phyloP scores from a whole-genome alignment of 768 basidiomycete species.

The Peribolospora kevripleyi region DNA sequence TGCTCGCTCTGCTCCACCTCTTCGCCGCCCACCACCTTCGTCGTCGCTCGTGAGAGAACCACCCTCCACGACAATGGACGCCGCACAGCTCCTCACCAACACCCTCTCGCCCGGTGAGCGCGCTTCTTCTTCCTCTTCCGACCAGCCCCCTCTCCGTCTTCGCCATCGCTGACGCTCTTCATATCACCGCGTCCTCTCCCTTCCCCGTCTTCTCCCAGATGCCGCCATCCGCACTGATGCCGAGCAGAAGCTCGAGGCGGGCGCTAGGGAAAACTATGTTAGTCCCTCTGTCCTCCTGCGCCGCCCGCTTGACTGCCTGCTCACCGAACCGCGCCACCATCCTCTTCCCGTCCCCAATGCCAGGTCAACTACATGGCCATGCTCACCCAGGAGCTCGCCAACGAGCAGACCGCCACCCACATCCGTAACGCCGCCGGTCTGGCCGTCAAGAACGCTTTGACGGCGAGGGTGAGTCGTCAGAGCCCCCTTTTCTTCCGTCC shows the following conservation, averaged over 20 bases:
- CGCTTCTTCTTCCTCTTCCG: constrained; percentile 12
- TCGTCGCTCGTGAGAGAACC: background rate
- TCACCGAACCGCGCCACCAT: constrained; percentile 4
- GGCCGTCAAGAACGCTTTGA: constrained; percentile 82
- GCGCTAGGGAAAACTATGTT: constrained; percentile 72
- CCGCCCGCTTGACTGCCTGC: constrained; percentile 5
- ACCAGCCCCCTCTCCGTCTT: background rate
- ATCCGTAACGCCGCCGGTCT: constrained; percentile 88
- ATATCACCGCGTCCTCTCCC: background rate
- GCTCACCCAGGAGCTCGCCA: constrained; percentile 60
- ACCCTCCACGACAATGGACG: constrained; percentile 43
- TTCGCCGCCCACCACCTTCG: background rate
- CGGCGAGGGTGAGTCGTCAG: constrained; percentile 46
- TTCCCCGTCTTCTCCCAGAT: constrained; percentile 28
- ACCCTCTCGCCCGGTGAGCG: constrained; percentile 66
- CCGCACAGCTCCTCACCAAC: constrained; percentile 69
- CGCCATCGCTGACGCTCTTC: too few relatives aligned
- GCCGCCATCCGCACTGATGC: constrained; percentile 74
- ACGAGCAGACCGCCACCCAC: constrained; percentile 41
- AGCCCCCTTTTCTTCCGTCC: constrained; percentile 4
- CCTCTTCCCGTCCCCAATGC: constrained; percentile 30
- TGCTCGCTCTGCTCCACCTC: background rate
- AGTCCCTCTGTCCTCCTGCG: constrained; percentile 18
- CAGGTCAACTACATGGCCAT: constrained; percentile 54
- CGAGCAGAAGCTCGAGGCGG: constrained; percentile 64